Evolutionary conservation across 257 asterid species (phyloP), one percentile per base, ranked within the genome.

Genomic region (Gentiana macrophylla): DNA sequence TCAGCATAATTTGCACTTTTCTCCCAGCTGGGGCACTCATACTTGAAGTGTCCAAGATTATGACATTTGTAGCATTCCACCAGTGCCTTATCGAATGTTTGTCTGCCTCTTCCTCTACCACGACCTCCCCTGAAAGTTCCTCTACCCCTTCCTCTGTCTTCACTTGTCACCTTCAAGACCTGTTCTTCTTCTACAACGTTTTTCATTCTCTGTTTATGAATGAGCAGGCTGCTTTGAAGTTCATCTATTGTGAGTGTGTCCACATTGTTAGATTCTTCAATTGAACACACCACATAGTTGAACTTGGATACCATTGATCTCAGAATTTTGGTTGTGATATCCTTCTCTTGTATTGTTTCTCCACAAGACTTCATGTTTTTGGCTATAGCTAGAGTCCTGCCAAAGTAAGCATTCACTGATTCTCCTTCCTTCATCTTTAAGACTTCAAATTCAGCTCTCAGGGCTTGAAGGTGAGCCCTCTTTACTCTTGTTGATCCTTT

Each of bases 321-420:
- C 43, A 44, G 2, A 15, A 46, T 7, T 32, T 12, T 57, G 8
- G 13, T n/a, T 6, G 32, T 24, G 33, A 11, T 13, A 38, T n/a
- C 32, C 37, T 32, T 4, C 32, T 13, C 36, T 34, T 32, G 35
- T 12, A 13, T 13, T 8, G 2, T 50, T 36, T 61, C 57, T 49
- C 37, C 11, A 12, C 52, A 32, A 62, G 52, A 51, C 35, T 62
- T 62, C 52, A 62, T 51, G 13, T 61, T 61, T 49, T 61, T 61
- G 35, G 50, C 50, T 36, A 61, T 50, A 50, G 10, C 24, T 5
- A 61, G 59, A 51, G 66, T 62, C 43, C 46, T 52, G 52, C 57
- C 66, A 3, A 61, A 61, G 66, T 52, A 61, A 37, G 4, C 66
- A 50, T 61, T 41, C 38, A 61, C 52, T 32, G 59, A 51, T 52